Conservation (phyloP, 2,329 filamentous ascomycete genomes). For the Apiospora hydei region DNA sequence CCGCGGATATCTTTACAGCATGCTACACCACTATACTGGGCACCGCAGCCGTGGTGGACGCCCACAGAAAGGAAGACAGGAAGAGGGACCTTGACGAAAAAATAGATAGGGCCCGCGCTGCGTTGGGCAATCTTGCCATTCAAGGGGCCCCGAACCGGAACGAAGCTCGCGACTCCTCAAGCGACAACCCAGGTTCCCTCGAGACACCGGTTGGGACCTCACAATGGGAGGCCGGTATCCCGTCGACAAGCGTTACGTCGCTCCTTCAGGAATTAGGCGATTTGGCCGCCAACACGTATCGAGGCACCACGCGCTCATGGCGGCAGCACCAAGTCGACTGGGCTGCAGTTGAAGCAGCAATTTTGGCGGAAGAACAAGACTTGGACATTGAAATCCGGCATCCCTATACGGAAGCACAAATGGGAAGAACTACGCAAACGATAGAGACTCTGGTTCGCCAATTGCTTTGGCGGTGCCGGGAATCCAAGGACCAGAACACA, state of each 20-base stretch:
- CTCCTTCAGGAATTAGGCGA: constrained; percentile 35
- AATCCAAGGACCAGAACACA: background rate
- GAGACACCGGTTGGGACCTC: background rate
- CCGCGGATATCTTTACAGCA: constrained; percentile 67
- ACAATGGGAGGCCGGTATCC: background rate
- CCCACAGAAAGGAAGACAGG: constrained; percentile 63
- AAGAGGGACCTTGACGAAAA: constrained; percentile 67
- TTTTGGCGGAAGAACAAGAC: constrained; percentile 36
- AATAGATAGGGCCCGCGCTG: constrained; percentile 61
- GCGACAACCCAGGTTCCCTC: background rate
- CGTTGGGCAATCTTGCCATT: constrained; percentile 49
- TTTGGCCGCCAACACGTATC: constrained; percentile 32
- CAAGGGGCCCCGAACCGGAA: constrained; percentile 36
- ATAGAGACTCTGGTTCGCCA: constrained; percentile 27
- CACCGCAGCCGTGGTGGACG: constrained; percentile 69
- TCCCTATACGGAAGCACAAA: constrained; percentile 30
- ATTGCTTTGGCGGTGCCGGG: constrained; percentile 24
- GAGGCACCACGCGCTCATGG: constrained; percentile 32
- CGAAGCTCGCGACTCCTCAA: background rate
- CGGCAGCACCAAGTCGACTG: constrained; percentile 37
- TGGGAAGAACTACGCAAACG: constrained; percentile 22
- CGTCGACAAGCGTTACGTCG: background rate
- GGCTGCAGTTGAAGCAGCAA: constrained; percentile 37
- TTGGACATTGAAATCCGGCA: constrained; percentile 31
- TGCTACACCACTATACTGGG: constrained; percentile 74